phyloP scores from a whole-genome alignment of 139 green algal species.

The Nannochloris sp. region DNA sequence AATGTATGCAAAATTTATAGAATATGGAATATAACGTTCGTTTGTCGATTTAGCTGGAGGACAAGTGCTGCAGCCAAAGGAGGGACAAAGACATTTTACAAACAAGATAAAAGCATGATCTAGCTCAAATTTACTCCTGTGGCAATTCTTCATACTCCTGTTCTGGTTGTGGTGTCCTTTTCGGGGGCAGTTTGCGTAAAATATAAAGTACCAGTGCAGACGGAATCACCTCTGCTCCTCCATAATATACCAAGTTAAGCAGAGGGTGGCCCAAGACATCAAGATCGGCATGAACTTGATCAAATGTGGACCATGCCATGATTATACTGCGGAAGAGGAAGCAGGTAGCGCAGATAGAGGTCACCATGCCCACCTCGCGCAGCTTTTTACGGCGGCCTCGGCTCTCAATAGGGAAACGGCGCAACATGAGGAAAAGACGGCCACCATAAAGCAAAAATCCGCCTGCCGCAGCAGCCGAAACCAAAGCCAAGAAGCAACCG shows the following conservation, averaged over 20 bases:
- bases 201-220: conserved; percentile 82
- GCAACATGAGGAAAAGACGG: conserved; percentile 87
- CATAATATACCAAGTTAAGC: conserved; percentile 88
- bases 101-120: too few relatives aligned
- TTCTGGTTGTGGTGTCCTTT: too few relatives aligned
- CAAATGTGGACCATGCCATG: conserved; percentile 57
- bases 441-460: conserved; percentile 94
- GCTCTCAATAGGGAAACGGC: conserved; percentile 92
- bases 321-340: conserved; percentile 74
- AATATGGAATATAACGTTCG: too few relatives aligned
- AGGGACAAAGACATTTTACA: too few relatives aligned
- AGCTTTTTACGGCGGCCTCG: conserved; percentile 92
- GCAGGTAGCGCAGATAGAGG: conserved; percentile 83
- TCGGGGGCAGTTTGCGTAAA: conserved; percentile 83
- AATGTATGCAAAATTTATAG: too few relatives aligned
- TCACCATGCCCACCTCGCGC: conserved; percentile 88
- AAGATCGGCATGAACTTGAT: conserved; percentile 36
- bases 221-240: conserved; percentile 69
- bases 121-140: too few relatives aligned
- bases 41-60: too few relatives aligned
- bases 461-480: conserved; percentile 66
- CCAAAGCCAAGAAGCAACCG: conserved; percentile 59
- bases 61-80: too few relatives aligned
- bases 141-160: too few relatives aligned
- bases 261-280: conserved; percentile 62